These are phyloP conservation scores for Capronia coronata DNA, from an alignment of 2,329 filamentous ascomycete species.

Conservation along the genomic window DNA sequence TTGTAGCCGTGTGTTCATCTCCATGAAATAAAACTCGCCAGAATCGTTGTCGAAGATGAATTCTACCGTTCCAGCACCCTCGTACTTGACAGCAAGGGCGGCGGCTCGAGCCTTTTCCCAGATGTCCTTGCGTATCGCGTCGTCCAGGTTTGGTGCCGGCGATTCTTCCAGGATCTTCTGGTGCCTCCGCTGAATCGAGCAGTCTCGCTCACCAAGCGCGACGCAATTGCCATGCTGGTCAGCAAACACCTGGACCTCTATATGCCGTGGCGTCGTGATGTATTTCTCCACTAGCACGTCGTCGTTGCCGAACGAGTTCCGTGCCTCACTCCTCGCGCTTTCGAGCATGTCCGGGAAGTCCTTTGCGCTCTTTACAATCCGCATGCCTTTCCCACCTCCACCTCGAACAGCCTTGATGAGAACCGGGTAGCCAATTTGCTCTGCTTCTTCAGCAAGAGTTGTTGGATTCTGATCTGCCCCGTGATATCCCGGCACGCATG, in stretches of 20 bases:
- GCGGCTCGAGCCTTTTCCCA: constrained; percentile 60
- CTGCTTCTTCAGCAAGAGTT: constrained; percentile 62
- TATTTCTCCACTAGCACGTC: constrained; percentile 64
- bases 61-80: constrained; percentile 61
- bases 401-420: constrained; percentile 61
- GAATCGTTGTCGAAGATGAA: constrained; percentile 64
- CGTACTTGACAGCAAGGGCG: constrained; percentile 57
- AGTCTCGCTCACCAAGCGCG: constrained; percentile 59
- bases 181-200: constrained; percentile 59
- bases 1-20: constrained; percentile 76
- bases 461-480: constrained; percentile 68
- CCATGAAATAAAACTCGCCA: constrained; percentile 64
- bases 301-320: constrained; percentile 59
- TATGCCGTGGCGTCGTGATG: constrained; percentile 60
- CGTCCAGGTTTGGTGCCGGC: constrained; percentile 56
- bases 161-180: constrained; percentile 63
- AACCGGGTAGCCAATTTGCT: constrained; percentile 61
- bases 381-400: constrained; percentile 63
- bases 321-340: constrained; percentile 59
- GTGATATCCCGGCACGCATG: constrained; percentile 94
- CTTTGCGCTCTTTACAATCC: constrained; percentile 52
- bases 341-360: constrained; percentile 56
- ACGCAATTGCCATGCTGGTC: constrained; percentile 60
- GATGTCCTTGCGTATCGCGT: constrained; percentile 55
- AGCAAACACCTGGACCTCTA: constrained; percentile 62